A percentile compares a stretch with the other conserved stretches of the same genome.
phyloP scores from a whole-genome alignment of 768 basidiomycete genomes.

The Epithele typhae region DNA sequence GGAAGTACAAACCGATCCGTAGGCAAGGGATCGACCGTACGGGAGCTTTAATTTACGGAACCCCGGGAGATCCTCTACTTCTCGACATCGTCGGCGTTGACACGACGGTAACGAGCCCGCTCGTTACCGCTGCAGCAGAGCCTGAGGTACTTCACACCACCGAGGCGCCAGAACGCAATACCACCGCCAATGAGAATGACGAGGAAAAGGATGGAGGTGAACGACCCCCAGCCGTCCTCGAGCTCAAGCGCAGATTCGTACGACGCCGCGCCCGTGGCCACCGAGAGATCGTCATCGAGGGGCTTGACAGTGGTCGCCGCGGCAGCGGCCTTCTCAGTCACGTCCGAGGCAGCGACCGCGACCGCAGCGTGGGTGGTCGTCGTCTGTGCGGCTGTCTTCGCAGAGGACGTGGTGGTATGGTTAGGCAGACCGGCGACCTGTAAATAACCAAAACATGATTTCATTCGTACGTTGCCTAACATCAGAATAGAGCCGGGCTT shows the following conservation, averaged over 20 bases:
- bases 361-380: background rate
- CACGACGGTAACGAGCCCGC: constrained; percentile 17
- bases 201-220: constrained; percentile 20
- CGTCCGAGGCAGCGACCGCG: constrained; percentile 5
- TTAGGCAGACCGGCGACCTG: constrained; percentile 6
- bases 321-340: constrained; percentile 10
- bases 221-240: constrained; percentile 16
- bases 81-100: constrained; percentile 14
- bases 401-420: background rate
- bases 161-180: constrained; percentile 42
- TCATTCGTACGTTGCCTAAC: constrained; percentile 24
- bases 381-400: no score
- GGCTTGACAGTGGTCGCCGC: constrained; percentile 17
- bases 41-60: no score
- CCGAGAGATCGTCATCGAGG: constrained; percentile 13
- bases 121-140: constrained; percentile 32
- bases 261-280: constrained; percentile 9
- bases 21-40: no score
- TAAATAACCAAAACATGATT: constrained; percentile 19
- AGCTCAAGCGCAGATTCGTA: constrained; percentile 5
- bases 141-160: constrained; percentile 44
- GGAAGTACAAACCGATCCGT: no score
- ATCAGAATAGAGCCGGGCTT: constrained; percentile 18
- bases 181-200: constrained; percentile 43
- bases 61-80: background rate